Evolutionary conservation across 2,329 filamentous ascomycete species (phyloP), one percentile per base, ranked within the genome.

Genomic region (Cladosporium sp.): DNA sequence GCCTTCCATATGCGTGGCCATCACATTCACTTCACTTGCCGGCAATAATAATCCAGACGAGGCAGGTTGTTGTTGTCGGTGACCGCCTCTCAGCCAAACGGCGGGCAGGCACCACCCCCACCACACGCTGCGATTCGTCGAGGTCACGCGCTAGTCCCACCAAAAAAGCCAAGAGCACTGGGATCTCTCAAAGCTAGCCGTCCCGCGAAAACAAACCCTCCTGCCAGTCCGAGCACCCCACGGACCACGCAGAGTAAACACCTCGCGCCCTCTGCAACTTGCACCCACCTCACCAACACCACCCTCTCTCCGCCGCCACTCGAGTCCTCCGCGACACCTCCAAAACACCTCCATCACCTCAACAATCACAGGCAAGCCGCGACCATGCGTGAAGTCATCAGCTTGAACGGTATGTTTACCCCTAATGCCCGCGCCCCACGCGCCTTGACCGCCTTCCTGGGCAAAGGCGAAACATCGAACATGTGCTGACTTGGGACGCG

Each of bases 311-410:
- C 52, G 53, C 47, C 57, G 53, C 51, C 51, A 45, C 18, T 20
- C 43, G 29, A 50, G 38, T 48, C 38, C 53, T 43, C 51, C 53
- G 38, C 47, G 42, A 48, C 53, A 43, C 53, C 33, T 45, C 55
- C 48, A 25, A 55, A 53, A 56, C 56, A 56, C 55, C 53, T 15
- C 43, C 52, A 43, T 40, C 29, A 52, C 47, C 33, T 22, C 39
- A 22, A 41, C 33, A 52, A 35, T 25, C 51, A 46, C 27, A 50
- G 15, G 35, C 49, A 46, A 45, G 42, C 52, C 52, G 60, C 68
- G 80, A 91, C 73, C 72, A 97, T 97, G 92, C 91, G 92, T 87
- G 92, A 97, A 84, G 90, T 97, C 73, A 95, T 97, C 76, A 92
- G 86, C 78, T 87, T 97, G 83, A 96, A 96, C 83, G 91, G 92